Base-by-base conservation (phyloP, 345 rosid genomes). In the Pistacia atlantica region DNA sequence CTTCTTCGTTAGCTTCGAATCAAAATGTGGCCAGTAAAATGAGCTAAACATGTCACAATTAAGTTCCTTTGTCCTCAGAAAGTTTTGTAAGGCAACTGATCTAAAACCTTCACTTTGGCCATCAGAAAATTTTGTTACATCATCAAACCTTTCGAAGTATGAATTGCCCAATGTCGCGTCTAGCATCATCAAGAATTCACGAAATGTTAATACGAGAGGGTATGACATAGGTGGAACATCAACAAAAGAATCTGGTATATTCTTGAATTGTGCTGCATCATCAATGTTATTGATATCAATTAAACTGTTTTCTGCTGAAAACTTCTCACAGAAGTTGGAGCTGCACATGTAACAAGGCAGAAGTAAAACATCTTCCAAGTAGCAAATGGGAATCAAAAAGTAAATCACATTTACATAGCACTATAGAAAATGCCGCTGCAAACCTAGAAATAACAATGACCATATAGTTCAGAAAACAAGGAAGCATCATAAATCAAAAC, bases 141-240 rank as follows among this genome's bases (percentile, higher is more conserved):
- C 84, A 9, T 73, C 77, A 58, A 88, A 90, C 68, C 83, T 84
- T 33, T 82, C 76, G 51, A 90, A 87, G 71, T 76, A 88, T 1
- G 92, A 85, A 54, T 57, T 81, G 3, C 89, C 92, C 13, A 88
- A 22, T 2, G 89, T 81, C 51, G 82, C 87, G 71, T 90, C 92
- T 57, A 90, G 88, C 92, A 88, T 90, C 83, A 84, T 82, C 77
- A 90, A 55, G 63, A 90, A 85, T 75, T 85, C 88, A 3, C 59
- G 75, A 58, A 90, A 88, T 48, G 93, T 86, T 59, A 90, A 81
- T 11, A 86, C 78, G 25, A 90, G 88, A 22, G 91, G 93, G 71
- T 71, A 90, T 6, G 74, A 65, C 45, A 62, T 52, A 1, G 79
- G 52, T 55, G 84, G 78, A 67, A 85, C 75, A 22, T 77, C 86